These are phyloP conservation scores for Golubevia sp. DNA, from an alignment of 1,284 basidiomycete species.

Conservation along the genomic window DNA sequence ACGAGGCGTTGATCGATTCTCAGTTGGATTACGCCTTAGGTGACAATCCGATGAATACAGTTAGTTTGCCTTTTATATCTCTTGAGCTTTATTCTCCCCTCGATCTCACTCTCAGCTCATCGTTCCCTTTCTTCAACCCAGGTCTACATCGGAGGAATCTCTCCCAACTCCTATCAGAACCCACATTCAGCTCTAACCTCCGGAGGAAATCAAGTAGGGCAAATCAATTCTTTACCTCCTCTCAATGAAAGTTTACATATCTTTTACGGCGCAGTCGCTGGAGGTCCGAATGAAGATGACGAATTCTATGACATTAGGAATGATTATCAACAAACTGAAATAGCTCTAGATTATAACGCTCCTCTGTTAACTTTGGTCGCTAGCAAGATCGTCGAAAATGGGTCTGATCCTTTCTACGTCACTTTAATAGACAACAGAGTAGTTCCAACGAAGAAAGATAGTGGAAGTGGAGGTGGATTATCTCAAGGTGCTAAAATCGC, in stretches of 20 bases:
- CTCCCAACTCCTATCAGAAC: slow-evolving; percentile 38
- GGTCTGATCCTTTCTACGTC: slow-evolving; percentile 26
- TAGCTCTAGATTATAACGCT: slow-evolving; percentile 47
- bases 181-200: slow-evolving; percentile 45
- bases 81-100: no score
- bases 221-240: slow-evolving; percentile 34
- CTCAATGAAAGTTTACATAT: slow-evolving; percentile 16
- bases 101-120: no score
- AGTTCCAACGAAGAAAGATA: slow-evolving; percentile 1
- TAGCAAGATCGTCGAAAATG: slow-evolving; percentile 26
- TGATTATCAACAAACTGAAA: slow-evolving; percentile 40
- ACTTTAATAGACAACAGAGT: slow-evolving; percentile 5
- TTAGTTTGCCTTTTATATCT: no score
- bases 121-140: no score
- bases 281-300: slow-evolving; percentile 38
- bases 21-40: slow-evolving; percentile 45
- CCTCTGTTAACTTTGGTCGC: slow-evolving; percentile 31
- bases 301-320: slow-evolving; percentile 39
- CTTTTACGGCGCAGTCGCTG: slow-evolving; percentile 38
- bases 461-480: slow-evolving; percentile 3
- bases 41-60: slow-evolving; percentile 42
- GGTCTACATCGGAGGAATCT: slow-evolving; percentile 37
- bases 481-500: slow-evolving; percentile 1
- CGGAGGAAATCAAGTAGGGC: slow-evolving; percentile 31
- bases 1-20: slow-evolving; percentile 24